Conservation (phyloP, 2,329 filamentous ascomycete species). For the Aureobasidium leucospermi region DNA sequence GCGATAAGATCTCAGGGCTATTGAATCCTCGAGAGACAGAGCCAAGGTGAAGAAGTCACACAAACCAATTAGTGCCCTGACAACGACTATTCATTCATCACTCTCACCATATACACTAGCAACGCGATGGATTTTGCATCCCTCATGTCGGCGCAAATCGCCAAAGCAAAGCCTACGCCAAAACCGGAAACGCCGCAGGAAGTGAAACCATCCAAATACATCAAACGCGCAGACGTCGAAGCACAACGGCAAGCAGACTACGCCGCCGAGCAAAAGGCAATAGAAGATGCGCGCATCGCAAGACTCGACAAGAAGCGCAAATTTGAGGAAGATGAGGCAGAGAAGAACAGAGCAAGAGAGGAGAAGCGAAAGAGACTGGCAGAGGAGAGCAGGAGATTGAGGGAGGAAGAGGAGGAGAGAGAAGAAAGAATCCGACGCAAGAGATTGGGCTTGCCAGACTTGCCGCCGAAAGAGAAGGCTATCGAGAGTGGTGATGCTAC, state of each 20-base stretch:
- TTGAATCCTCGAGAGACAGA: not conserved
- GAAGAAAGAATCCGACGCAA: conserved; percentile 67
- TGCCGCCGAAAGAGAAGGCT: conserved; percentile 45
- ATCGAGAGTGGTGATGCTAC: conserved; percentile 32
- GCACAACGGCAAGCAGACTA: conserved; percentile 74
- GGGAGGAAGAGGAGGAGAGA: conserved; percentile 65
- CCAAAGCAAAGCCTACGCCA: conserved; percentile 60
- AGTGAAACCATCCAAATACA: conserved; percentile 60
- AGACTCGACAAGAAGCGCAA: conserved; percentile 74
- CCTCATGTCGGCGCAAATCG: conserved; percentile 87
- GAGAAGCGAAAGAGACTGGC: conserved; percentile 77
- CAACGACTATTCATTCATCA: not conserved
- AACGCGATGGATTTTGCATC: conserved; percentile 88
- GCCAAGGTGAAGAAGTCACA: not conserved
- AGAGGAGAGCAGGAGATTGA: conserved; percentile 64
- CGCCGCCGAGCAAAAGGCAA: conserved; percentile 67
- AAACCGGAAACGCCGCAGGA: conserved; percentile 27
- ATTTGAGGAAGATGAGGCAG: conserved; percentile 74
- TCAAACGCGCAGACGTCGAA: conserved; percentile 80
- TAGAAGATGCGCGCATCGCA: conserved; percentile 64
- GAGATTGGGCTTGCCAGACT: conserved; percentile 71
- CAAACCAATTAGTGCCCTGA: too few relatives aligned
- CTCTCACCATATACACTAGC: not conserved
- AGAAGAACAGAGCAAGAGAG: conserved; percentile 61
- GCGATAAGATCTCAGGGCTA: not conserved